Evolutionary conservation across 169 alveolate species (phyloP), one percentile per base, ranked within the genome.

Genomic region (Theileria parva): DNA sequence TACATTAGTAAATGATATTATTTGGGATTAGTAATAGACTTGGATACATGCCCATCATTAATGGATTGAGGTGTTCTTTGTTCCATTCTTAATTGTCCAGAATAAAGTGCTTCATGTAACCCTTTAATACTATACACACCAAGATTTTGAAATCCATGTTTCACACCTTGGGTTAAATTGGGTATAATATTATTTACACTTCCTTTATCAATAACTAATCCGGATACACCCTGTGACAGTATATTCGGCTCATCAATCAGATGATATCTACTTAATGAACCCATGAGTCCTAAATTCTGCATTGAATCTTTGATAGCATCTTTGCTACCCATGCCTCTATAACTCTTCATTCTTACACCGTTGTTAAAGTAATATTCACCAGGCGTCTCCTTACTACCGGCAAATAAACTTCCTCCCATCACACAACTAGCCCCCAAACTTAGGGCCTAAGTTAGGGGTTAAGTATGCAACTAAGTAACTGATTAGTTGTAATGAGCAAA

Each of bases 341-440:
- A 95, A 19, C 87, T 81, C 91, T 94, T 95, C 74, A 87, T 85
- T 27, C 94, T 61, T 9, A 87, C 87, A 23, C 97, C 98, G 63
- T 94, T 92, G 57, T 93, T 89, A 88, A 92, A 93, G 89, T 91
- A 92, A 78, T 93, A 94, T 30, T 95, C 98, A 2, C 99, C 98
- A 12, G 98, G 98, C 21, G 97, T 91, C 87, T 97, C 99, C 68
- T 92, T 95, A 30, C 98, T 96, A n/a, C 98, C 98, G 3, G 97
- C 97, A 28, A 96, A 77, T 60, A 94, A 79, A 37, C 95, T 93
- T 4, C 98, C 98, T 23, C 91, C 86, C 99, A 96, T 96, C 32
- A 96, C 98, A 51, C 94, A 78, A 76, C 93, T 92, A 48, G 98
- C 98, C n/a, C 99, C 98, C 19, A 95, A 79, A 2, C 97, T 94